Evolutionary conservation across 495 filamentous ascomycete genomes (phyloP), one percentile per base, ranked within the genome.

Genomic region (Daldinia vernicosa): DNA sequence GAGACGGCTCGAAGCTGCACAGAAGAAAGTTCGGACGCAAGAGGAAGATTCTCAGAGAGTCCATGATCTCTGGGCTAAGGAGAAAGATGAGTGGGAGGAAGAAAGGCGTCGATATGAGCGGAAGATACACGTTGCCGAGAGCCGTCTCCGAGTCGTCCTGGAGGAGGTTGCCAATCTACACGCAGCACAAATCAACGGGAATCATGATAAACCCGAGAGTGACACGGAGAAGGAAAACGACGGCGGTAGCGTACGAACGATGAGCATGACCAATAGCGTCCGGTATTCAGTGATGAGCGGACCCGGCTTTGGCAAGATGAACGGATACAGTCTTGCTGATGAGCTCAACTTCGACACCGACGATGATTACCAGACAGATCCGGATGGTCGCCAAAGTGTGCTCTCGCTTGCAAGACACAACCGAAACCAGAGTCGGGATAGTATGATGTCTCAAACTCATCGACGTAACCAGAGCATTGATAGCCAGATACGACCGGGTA

Each of bases 331-430:
- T 70, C 80, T 99, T 43, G 95, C 95, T 8, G 93, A 98, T 71
- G 95, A 99, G 83, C 84, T 99, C 65, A 89, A 90, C 57, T 90
- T 96, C 43, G 93, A 92, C 62, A 91, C 92, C 52, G 91, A 91
- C 56, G 90, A 90, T 24, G 91, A 93, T 35, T 84, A 87, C 32
- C 80, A 85, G 61, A 86, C 81, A 50, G 83, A 85, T 57, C 79
- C 83, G 32, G 86, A 88, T 58, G 83, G 82, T 7, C 84, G 84
- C 22, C 85, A 89, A 51, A 88, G 85, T 60, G 80, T 84, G 9
- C 64, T 86, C 24, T 86, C 84, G 7, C 76, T 72, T 22, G 59
- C 72, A 30, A 71, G 69, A 2, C 81, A 82, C 67, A 14, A 71
- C 28, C 81, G 85, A 26, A 80, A 76, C 37, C 72, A 74, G 54